A percentile compares a stretch with the other conserved stretches of the same genome.
These are phyloP conservation scores for Amoebophrya sp. DNA, from an alignment of 169 alveolate species.

Conservation along the genomic window DNA sequence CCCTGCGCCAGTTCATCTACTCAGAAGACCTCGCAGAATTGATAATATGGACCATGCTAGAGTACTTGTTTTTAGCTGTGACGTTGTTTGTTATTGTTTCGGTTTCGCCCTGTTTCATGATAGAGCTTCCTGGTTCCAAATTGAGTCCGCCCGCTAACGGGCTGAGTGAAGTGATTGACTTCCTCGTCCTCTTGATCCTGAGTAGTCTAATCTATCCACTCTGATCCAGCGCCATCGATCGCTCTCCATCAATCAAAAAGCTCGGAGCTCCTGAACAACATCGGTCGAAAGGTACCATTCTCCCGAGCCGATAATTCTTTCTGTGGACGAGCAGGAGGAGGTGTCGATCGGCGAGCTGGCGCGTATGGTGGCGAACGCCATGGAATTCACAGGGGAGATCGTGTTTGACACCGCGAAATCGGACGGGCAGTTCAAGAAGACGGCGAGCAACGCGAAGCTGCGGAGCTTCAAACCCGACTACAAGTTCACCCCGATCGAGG, in stretches of 20 bases:
- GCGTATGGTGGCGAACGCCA: not conserved
- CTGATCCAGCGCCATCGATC: too few relatives aligned
- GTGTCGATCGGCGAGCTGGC: not conserved
- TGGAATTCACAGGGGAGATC: not conserved
- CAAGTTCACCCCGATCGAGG: not conserved
- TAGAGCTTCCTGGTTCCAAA: too few relatives aligned
- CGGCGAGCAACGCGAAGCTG: not conserved
- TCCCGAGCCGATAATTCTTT: not conserved
- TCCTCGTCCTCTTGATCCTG: too few relatives aligned
- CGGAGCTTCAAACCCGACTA: not conserved
- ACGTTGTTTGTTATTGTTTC: too few relatives aligned
- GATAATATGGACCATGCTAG: constrained; percentile 15
- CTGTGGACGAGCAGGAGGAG: not conserved
- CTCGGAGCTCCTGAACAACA: too few relatives aligned
- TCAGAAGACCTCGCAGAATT: constrained; percentile 36
- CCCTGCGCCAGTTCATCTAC: constrained; percentile 41
- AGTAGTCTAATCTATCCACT: too few relatives aligned
- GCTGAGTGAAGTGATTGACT: too few relatives aligned
- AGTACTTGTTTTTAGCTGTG: not conserved
- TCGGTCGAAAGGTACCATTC: not conserved
- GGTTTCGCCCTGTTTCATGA: too few relatives aligned
- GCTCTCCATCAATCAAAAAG: too few relatives aligned
- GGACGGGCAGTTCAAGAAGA: not conserved
- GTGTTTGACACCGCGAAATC: not conserved
- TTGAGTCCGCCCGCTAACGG: too few relatives aligned